These are phyloP conservation scores for Torulaspora gathmanii DNA, from an alignment of 805 yeast species.

Conservation along the genomic window DNA sequence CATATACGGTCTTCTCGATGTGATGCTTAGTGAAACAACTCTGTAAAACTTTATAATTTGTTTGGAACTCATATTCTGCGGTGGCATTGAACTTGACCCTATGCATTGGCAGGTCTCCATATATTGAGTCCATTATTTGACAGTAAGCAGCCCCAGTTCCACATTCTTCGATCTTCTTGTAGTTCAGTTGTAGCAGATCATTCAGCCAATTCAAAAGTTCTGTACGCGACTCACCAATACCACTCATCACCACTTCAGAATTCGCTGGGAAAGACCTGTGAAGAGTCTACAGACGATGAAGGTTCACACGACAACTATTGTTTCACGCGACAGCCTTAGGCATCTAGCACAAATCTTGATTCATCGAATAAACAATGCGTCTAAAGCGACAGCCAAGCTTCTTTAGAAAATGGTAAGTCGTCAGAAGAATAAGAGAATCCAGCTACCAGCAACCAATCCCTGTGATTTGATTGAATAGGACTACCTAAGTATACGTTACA, in stretches of 20 bases:
- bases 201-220: conserved; percentile 86
- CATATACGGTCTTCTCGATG: conserved; percentile 71
- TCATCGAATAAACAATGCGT: conserved; percentile 3
- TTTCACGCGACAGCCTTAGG: conserved; percentile 1
- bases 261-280: neutral
- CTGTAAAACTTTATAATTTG: conserved; percentile 84
- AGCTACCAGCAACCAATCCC: too few relatives aligned
- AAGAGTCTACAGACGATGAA: neutral
- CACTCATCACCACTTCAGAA: conserved; percentile 14
- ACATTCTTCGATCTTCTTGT: conserved; percentile 82
- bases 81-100: conserved; percentile 69
- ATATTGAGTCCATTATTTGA: conserved; percentile 82
- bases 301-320: neutral
- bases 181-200: conserved; percentile 55
- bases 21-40: conserved; percentile 66
- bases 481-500: too few relatives aligned
- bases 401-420: too few relatives aligned
- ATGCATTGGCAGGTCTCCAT: conserved; percentile 73
- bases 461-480: too few relatives aligned
- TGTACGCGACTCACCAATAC: conserved; percentile 70
- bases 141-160: conserved; percentile 96
- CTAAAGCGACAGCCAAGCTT: neutral
- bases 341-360: conserved; percentile 1
- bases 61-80: conserved; percentile 69
- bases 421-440: too few relatives aligned